Percentiles rank a stretch among this genome's conserved stretches.
Conservation (phyloP, 2,329 filamentous ascomycete genomes). For the Intubia oerlemansii region DNA sequence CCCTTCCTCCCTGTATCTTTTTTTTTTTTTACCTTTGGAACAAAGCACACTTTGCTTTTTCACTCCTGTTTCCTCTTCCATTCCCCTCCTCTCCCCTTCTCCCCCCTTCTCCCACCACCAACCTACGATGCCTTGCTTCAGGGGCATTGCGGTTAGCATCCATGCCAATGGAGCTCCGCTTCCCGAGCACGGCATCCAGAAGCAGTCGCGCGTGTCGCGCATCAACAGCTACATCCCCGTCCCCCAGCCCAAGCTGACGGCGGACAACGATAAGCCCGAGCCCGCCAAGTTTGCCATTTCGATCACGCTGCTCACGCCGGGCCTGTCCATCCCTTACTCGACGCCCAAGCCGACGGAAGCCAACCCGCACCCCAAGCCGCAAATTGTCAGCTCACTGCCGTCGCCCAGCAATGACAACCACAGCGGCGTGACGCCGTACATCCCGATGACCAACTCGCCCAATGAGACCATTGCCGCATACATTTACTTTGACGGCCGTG, state of each 20-base stretch:
- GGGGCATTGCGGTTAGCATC: conserved; percentile 95
- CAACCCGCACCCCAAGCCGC: conserved; percentile 62
- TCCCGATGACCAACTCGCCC: conserved; percentile 74
- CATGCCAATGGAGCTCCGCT: conserved; percentile 65
- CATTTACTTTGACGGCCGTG: conserved; percentile 92
- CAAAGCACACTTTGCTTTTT: too few species aligned
- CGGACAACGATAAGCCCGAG: conserved; percentile 56
- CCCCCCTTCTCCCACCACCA: too few species aligned
- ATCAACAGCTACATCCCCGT: conserved; percentile 97
- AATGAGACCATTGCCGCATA: conserved; percentile 95
- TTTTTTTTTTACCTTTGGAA: too few species aligned
- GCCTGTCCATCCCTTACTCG: conserved; percentile 79
- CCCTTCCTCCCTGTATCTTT: too few species aligned
- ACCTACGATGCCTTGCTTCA: conserved; percentile 91
- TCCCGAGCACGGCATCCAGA: conserved; percentile 84
- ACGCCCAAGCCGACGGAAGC: conserved; percentile 58
- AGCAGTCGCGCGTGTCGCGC: conserved; percentile 71
- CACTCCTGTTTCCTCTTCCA: too few species aligned
- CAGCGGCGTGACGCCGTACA: conserved; percentile 59
- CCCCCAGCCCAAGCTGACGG: conserved; percentile 60
- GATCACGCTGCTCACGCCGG: conserved; percentile 81
- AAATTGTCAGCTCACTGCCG: conserved; percentile 15
- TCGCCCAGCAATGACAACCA: conserved; percentile 24
- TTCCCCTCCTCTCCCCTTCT: too few species aligned
- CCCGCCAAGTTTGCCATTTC: conserved; percentile 95